These are phyloP conservation scores for Prunus persica DNA, from an alignment of 306 rosid species.

Conservation along the genomic window DNA sequence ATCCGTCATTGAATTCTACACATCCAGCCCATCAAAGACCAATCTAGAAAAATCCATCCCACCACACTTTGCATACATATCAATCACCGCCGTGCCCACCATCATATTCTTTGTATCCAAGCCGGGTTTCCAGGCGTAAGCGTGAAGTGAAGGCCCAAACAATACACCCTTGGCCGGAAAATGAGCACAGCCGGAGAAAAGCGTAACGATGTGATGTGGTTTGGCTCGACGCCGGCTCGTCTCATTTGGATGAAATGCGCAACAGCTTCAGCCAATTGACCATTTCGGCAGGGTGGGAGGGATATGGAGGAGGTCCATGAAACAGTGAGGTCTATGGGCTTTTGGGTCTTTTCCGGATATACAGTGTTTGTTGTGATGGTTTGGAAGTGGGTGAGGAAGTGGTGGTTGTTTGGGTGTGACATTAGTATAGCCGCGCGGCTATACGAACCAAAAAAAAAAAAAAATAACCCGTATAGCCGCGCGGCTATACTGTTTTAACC, in stretches of 20 bases:
- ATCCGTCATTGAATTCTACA: constrained; percentile 57
- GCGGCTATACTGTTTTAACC: too few relatives aligned
- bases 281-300: constrained; percentile 56
- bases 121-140: constrained; percentile 46
- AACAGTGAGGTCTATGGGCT: constrained; percentile 35
- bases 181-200: constrained; percentile 68
- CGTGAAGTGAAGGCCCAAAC: constrained; percentile 61
- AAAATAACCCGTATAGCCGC: too few relatives aligned
- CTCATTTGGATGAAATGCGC: constrained; percentile 54
- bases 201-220: constrained; percentile 61
- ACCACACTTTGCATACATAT: constrained; percentile 68
- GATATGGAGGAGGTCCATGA: constrained; percentile 78
- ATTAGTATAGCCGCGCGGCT: too few relatives aligned
- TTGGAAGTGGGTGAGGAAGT: constrained; percentile 9
- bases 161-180: constrained; percentile 17
- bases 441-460: too few relatives aligned
- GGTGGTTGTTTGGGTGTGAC: too few relatives aligned
- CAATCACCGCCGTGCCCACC: constrained; percentile 73
- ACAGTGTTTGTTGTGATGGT: constrained; percentile 18
- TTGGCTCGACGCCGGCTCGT: constrained; percentile 58
- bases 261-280: constrained; percentile 55
- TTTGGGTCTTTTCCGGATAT: constrained; percentile 23
- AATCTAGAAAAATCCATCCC: constrained; percentile 43
- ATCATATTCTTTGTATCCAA: constrained; percentile 50
- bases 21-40: constrained; percentile 48